A percentile compares a stretch with the other conserved stretches of the same genome.
These are phyloP conservation scores for Zygosaccharomyces gambellarensis DNA, from an alignment of 805 yeast genomes.

Conservation along the genomic window DNA sequence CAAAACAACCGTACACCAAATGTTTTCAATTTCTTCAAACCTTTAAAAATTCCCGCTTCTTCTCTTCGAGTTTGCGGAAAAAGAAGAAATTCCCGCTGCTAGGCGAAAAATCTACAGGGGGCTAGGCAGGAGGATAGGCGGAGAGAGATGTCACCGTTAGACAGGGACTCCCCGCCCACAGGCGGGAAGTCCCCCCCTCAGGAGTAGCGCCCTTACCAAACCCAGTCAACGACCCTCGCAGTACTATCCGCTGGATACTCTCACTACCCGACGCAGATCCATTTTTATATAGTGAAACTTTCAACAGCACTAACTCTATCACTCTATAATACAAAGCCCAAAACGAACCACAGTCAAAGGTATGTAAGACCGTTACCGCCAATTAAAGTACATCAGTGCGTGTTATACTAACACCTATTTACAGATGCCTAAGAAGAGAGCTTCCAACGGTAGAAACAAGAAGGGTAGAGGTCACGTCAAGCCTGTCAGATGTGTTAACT, in stretches of 20 bases:
- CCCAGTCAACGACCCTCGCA: too few relatives aligned
- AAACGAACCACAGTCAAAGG: constrained; percentile 6
- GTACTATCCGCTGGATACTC: too few relatives aligned
- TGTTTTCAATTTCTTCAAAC: not conserved
- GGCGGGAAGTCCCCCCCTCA: too few relatives aligned
- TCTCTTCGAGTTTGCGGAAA: not conserved
- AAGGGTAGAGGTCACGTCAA: constrained; percentile 99
- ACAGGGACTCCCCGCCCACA: not conserved
- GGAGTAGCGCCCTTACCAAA: too few relatives aligned
- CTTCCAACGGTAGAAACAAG: constrained; percentile 99
- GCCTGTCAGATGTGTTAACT: constrained; percentile 99
- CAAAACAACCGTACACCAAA: not conserved
- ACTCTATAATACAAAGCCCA: not conserved
- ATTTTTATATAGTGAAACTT: constrained; percentile 4
- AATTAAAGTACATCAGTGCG: not conserved
- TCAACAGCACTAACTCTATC: not conserved
- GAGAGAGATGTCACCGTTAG: not conserved
- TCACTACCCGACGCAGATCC: constrained; percentile 1
- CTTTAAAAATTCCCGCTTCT: not conserved
- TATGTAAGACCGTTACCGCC: not conserved
- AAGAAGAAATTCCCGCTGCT: not conserved
- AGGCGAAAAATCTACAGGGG: not conserved
- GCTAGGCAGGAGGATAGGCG: not conserved
- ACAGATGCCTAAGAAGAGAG: constrained; percentile 99
- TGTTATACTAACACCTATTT: constrained; percentile 2